Percentiles rank a stretch among this genome's conserved stretches.
phyloP scores from a whole-genome alignment of 2,329 filamentous ascomycete species.

The Colletotrichum graminicola region DNA sequence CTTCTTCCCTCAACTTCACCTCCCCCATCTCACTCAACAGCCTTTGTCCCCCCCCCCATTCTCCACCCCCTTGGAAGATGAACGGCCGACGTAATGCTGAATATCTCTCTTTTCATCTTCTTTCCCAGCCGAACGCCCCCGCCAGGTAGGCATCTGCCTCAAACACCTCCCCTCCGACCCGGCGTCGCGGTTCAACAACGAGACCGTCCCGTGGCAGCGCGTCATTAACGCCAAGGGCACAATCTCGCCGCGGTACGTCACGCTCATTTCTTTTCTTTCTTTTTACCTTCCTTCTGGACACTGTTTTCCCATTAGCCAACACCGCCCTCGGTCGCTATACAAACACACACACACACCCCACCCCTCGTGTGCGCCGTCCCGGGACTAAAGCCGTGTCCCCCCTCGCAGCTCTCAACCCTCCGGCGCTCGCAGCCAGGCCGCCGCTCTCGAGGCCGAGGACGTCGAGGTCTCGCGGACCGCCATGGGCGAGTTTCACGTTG shows the following conservation, averaged over 20 bases:
- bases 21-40: background rate
- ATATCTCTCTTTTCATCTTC: too few relatives aligned
- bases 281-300: too few relatives aligned
- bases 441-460: slow-evolving; percentile 63
- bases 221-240: slow-evolving; percentile 89
- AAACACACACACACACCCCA: background rate
- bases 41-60: too few relatives aligned
- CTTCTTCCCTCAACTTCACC: background rate
- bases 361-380: background rate
- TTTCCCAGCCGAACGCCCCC: slow-evolving; percentile 73
- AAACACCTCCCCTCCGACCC: slow-evolving; percentile 80
- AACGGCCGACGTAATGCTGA: too few relatives aligned
- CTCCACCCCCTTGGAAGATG: too few relatives aligned
- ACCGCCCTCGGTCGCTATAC: too few relatives aligned
- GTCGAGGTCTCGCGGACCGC: slow-evolving; percentile 63
- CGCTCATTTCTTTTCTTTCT: background rate
- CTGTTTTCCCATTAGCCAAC: too few relatives aligned
- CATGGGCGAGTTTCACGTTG: slow-evolving; percentile 65
- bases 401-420: slow-evolving; percentile 60
- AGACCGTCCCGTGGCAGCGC: slow-evolving; percentile 93
- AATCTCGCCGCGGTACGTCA: slow-evolving; percentile 81
- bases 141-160: slow-evolving; percentile 91
- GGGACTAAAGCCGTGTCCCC: background rate
- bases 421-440: slow-evolving; percentile 63
- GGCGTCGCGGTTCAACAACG: slow-evolving; percentile 71